These are phyloP conservation scores for Kockiozyma suomiensis DNA, from an alignment of 805 yeast genomes.

Conservation along the genomic window DNA sequence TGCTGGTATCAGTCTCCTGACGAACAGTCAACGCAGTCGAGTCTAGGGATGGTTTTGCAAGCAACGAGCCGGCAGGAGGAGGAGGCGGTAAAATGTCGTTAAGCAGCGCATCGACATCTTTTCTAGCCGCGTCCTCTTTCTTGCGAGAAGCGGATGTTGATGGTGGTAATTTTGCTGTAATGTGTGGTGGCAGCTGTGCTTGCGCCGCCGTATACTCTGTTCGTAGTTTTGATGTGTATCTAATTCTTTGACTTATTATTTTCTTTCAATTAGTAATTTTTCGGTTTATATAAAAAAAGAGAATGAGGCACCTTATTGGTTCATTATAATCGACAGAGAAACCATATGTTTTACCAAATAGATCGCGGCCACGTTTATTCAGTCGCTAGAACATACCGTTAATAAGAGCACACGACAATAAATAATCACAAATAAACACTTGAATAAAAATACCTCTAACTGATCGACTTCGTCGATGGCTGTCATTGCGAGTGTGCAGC, in stretches of 20 bases:
- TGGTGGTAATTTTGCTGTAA: constrained; percentile 36
- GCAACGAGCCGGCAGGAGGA: constrained; percentile 28
- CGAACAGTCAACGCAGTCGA: constrained; percentile 24
- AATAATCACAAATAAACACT: not conserved
- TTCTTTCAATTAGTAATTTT: too few relatives aligned
- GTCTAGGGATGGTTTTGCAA: constrained; percentile 6
- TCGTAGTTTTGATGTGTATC: constrained; percentile 25
- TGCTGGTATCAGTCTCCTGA: not conserved
- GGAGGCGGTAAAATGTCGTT: constrained; percentile 27
- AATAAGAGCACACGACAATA: not conserved
- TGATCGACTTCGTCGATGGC: constrained; percentile 23
- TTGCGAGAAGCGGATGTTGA: constrained; percentile 18
- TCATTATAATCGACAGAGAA: constrained; percentile 32
- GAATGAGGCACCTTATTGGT: constrained; percentile 21
- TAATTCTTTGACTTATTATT: constrained; percentile 30
- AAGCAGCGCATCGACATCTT: constrained; percentile 21
- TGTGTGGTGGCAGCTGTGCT: constrained; percentile 37
- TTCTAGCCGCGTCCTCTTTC: constrained; percentile 19
- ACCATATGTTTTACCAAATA: constrained; percentile 33
- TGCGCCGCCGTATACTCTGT: constrained; percentile 34
- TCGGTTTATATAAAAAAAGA: not conserved
- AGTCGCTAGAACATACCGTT: constrained; percentile 10
- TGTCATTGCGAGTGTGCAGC: not conserved
- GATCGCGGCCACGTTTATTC: constrained; percentile 32
- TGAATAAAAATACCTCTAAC: constrained; percentile 20